phyloP scores from a whole-genome alignment of 129 eudicot species.

The Flaveria trinervia region DNA sequence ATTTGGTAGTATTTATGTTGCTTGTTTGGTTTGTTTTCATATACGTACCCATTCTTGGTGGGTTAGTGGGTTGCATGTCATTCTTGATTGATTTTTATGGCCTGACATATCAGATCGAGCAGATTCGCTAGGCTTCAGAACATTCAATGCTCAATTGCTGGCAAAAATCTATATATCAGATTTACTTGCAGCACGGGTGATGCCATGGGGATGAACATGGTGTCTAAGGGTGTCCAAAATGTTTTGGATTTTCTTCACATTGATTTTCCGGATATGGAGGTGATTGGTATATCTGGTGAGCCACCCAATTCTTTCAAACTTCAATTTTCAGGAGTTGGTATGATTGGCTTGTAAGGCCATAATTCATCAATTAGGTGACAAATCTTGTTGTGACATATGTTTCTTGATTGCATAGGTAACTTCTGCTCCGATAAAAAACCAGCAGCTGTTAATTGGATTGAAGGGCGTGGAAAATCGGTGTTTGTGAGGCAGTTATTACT shows the following conservation, averaged over 20 bases:
- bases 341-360: neutral
- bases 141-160: slow-evolving; percentile 63
- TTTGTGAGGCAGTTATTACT: slow-evolving; percentile 59
- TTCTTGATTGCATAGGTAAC: slow-evolving; percentile 47
- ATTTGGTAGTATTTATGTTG: neutral
- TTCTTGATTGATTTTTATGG: slow-evolving; percentile 21
- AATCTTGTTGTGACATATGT: slow-evolving; percentile 9
- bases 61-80: neutral
- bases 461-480: slow-evolving; percentile 79
- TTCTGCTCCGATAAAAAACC: slow-evolving; percentile 78
- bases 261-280: slow-evolving; percentile 77
- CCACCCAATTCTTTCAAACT: slow-evolving; percentile 9
- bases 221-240: slow-evolving; percentile 76
- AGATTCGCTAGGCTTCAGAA: slow-evolving; percentile 71
- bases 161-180: slow-evolving; percentile 65
- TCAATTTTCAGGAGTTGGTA: neutral
- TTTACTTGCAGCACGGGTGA: slow-evolving; percentile 76
- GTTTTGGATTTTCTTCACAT: slow-evolving; percentile 63
- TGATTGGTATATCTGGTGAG: slow-evolving; percentile 73
- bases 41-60: neutral
- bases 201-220: slow-evolving; percentile 94
- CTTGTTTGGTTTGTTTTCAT: neutral
- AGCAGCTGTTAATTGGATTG: slow-evolving; percentile 71
- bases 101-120: slow-evolving; percentile 52
- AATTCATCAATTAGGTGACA: neutral